phyloP scores from a whole-genome alignment of 176 grass and related monocot species.

The Juncus effusus region DNA sequence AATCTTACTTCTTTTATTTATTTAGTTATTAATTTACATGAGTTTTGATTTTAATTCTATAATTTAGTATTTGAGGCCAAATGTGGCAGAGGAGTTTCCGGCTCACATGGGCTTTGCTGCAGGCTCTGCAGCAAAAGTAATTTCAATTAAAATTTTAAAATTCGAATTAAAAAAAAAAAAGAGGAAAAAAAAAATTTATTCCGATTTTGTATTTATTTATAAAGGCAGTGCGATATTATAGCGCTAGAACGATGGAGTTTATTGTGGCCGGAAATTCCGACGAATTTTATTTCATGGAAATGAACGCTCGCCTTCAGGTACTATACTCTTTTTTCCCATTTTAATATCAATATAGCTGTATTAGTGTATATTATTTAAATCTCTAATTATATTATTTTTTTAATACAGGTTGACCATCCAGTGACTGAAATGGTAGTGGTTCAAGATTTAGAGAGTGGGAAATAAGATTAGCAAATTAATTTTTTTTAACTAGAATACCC shows the following conservation, averaged over 20 bases:
- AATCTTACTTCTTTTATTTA: neutral
- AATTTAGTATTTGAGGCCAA: conserved; percentile 45
- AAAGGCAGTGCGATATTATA: conserved; percentile 98
- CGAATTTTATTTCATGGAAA: conserved; percentile 50
- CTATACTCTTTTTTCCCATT: neutral
- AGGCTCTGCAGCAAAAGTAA: conserved; percentile 74
- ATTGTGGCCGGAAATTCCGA: conserved; percentile 82
- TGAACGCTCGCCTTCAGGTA: no score
- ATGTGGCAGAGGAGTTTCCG: conserved; percentile 61
- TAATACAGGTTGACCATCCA: conserved; percentile 85
- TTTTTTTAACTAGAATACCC: conserved; percentile 46
- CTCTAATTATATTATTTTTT: conserved; percentile 13
- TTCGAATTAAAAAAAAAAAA: conserved; percentile 12
- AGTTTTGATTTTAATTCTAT: neutral
- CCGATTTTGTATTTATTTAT: conserved; percentile 40
- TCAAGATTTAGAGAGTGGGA: conserved; percentile 99
- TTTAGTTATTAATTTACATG: no score
- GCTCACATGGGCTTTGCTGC: conserved; percentile 77
- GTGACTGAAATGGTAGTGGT: conserved; percentile 94
- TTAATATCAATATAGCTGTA: neutral
- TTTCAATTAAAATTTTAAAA: conserved; percentile 16
- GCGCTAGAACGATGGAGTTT: conserved; percentile 95
- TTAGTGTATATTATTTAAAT: neutral
- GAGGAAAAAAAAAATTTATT: no score
- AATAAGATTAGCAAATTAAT: conserved; percentile 92